Evolutionary conservation across 1,284 basidiomycete genomes (phyloP).

Genomic region (Tremellales sp.): DNA sequence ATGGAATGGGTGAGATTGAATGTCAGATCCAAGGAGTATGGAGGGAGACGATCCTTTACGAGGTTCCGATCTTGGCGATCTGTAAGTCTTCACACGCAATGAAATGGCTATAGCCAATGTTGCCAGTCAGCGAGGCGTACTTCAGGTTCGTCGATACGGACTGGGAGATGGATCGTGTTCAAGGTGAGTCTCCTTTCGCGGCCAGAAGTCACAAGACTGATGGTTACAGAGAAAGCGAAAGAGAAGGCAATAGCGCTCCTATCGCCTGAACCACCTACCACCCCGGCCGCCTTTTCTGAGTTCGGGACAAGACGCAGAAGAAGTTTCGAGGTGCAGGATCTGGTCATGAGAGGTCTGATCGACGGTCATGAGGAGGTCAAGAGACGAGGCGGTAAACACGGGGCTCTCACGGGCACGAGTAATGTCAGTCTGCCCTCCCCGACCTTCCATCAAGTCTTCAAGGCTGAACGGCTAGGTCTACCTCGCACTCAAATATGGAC

Average conservation of each 20-base stretch:
- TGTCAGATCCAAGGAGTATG: constrained; percentile 74
- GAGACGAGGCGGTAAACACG: constrained; percentile 45
- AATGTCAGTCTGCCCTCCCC: constrained; percentile 57
- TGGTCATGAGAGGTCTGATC: constrained; percentile 68
- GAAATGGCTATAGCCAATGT: not conserved
- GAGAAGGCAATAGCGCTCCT: constrained; percentile 67
- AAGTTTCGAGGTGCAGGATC: constrained; percentile 72
- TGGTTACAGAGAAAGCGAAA: constrained; percentile 57
- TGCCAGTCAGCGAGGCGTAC: constrained; percentile 51
- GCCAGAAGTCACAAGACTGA: constrained; percentile 5
- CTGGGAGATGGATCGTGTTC: constrained; percentile 79
- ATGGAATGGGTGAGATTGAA: constrained; percentile 61
- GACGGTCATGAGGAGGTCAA: constrained; percentile 58
- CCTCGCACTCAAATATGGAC: constrained; percentile 67
- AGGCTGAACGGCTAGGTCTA: constrained; percentile 57
- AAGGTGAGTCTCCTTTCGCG: constrained; percentile 50
- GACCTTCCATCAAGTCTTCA: constrained; percentile 3
- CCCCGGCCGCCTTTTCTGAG: constrained; percentile 76
- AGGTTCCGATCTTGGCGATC: constrained; percentile 89
- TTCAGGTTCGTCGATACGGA: constrained; percentile 63
- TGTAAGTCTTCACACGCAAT: constrained; percentile 63
- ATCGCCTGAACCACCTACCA: constrained; percentile 38
- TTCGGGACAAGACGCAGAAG: constrained; percentile 88
- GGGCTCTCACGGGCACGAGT: constrained; percentile 75
- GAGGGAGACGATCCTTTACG: constrained; percentile 90